Percentiles rank a stretch among this genome's conserved stretches.
Evolutionary conservation across 768 basidiomycete species (phyloP).

Genomic region (Tulasnella sp.): DNA sequence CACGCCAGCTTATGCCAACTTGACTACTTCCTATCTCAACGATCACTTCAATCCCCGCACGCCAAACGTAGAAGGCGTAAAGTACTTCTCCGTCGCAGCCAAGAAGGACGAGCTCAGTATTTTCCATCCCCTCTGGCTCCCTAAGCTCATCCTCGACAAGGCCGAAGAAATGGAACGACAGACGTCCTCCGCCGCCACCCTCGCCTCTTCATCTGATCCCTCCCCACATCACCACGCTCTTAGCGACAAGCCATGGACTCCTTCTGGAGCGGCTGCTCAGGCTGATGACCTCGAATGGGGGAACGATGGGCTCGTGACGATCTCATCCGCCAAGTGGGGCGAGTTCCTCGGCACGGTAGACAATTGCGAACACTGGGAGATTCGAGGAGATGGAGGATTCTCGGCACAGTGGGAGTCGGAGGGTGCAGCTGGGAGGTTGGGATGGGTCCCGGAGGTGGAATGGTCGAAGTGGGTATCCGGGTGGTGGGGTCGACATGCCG

Average conservation of each 20-base stretch:
- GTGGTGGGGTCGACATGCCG: not conserved
- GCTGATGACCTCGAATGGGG: conserved; percentile 43
- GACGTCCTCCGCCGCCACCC: not conserved
- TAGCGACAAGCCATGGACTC: not conserved
- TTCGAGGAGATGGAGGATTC: conserved; percentile 72
- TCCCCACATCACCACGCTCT: not conserved
- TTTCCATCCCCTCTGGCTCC: conserved; percentile 95
- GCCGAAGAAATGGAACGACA: conserved; percentile 53
- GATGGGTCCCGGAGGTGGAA: conserved; percentile 5
- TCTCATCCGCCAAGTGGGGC: conserved; percentile 93
- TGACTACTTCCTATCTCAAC: conserved; percentile 74
- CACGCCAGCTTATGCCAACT: conserved; percentile 91
- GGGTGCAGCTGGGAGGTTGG: conserved; percentile 18
- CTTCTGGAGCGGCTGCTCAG: not conserved
- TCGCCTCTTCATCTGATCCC: not conserved
- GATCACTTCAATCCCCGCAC: conserved; percentile 72
- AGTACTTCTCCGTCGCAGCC: conserved; percentile 86
- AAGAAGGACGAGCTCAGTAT: conserved; percentile 28
- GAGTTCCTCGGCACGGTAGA: conserved; percentile 87
- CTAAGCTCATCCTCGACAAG: conserved; percentile 87
- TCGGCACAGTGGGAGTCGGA: conserved; percentile 21
- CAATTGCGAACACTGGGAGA: conserved; percentile 92
- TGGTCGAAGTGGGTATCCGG: conserved; percentile 48
- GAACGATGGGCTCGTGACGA: conserved; percentile 84
- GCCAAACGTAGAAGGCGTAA: conserved; percentile 55